These are phyloP conservation scores for Blastocystis sp. DNA, from an alignment of 352 stramenopile species.

Conservation along the genomic window DNA sequence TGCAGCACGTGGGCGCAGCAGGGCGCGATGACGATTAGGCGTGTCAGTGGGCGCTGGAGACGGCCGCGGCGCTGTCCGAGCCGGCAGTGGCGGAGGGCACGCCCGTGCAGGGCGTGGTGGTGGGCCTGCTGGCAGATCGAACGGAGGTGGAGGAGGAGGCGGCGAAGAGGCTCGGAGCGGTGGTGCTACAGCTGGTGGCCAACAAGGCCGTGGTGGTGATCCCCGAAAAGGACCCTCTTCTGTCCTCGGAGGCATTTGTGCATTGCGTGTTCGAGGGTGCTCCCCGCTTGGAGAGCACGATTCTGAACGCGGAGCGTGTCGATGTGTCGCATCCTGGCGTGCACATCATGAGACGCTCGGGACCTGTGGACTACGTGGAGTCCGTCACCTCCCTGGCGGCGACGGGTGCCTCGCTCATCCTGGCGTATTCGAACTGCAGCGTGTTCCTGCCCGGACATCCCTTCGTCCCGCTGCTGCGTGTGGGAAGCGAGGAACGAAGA, in stretches of 20 bases:
- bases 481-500: not conserved
- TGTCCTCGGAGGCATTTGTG: not conserved
- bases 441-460: constrained; percentile 53
- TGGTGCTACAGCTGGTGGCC: not conserved
- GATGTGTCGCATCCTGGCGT: constrained; percentile 9
- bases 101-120: not conserved
- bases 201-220: constrained; percentile 57
- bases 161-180: not conserved
- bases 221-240: constrained; percentile 50
- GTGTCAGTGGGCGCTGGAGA: constrained; percentile 4
- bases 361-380: constrained; percentile 55
- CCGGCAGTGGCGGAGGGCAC: too few species aligned
- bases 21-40: not conserved
- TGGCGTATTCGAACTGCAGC: not conserved
- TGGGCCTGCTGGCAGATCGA: not conserved
- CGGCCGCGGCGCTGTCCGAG: not conserved
- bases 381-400: constrained; percentile 52
- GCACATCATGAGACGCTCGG: constrained; percentile 60
- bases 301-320: not conserved
- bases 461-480: constrained; percentile 49
- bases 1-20: not conserved
- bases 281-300: not conserved
- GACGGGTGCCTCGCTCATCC: not conserved
- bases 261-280: not conserved
- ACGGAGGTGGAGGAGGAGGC: not conserved